phyloP scores from a whole-genome alignment of 1,284 basidiomycete species.

The Sparassis latifolia region DNA sequence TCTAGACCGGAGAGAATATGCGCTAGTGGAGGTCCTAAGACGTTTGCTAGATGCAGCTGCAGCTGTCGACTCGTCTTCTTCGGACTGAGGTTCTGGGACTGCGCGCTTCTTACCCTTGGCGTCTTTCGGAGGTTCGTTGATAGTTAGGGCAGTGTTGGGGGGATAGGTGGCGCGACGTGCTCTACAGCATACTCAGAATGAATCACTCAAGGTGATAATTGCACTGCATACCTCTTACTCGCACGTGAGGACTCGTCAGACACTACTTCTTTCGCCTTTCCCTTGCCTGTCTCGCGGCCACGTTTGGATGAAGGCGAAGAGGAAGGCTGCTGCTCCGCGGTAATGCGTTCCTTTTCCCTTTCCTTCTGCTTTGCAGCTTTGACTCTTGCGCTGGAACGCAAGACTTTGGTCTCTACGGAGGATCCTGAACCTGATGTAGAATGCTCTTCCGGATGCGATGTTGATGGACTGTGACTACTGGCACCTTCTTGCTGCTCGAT shows the following conservation, averaged over 20 bases:
- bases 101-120: constrained; percentile 83
- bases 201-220: constrained; percentile 4
- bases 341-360: constrained; percentile 37
- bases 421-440: constrained; percentile 21
- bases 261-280: constrained; percentile 51
- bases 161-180: constrained; percentile 51
- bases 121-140: constrained; percentile 69
- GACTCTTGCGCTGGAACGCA: constrained; percentile 70
- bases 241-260: constrained; percentile 42
- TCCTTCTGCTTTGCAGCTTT: constrained; percentile 69
- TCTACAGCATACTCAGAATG: constrained; percentile 30
- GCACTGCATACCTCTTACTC: constrained; percentile 51
- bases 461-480: constrained; percentile 45
- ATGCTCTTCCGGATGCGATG: constrained; percentile 23
- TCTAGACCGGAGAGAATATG: constrained; percentile 64
- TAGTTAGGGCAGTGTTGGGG: constrained; percentile 44
- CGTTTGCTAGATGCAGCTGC: constrained; percentile 47
- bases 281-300: constrained; percentile 52
- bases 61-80: constrained; percentile 53
- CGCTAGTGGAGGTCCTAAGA: constrained; percentile 35
- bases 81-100: constrained; percentile 54
- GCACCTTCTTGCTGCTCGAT: constrained; percentile 62
- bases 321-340: constrained; percentile 38
- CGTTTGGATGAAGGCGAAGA: constrained; percentile 43
- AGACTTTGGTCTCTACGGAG: constrained; percentile 36